Conservation (phyloP, 1,139 yeast genomes). For the Scheffersomyces titani region DNA sequence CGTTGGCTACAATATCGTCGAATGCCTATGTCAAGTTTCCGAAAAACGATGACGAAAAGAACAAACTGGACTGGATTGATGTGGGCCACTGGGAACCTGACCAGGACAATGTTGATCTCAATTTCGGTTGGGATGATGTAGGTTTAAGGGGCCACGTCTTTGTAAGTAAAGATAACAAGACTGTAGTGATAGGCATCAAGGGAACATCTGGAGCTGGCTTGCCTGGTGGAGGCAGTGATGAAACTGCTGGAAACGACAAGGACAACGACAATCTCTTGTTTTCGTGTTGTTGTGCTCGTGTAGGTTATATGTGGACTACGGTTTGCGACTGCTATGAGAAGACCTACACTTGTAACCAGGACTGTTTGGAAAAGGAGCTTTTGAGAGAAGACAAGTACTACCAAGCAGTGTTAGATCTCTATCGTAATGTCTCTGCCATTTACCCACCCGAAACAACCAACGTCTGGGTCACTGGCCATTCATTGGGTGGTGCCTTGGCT, state of each 20-base stretch:
- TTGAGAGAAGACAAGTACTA: constrained; percentile 78
- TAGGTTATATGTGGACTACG: constrained; percentile 89
- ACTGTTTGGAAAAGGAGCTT: constrained; percentile 79
- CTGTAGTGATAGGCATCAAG: constrained; percentile 80
- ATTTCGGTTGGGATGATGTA: constrained; percentile 83
- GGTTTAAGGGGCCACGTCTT: constrained; percentile 93
- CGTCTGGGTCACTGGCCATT: constrained; percentile 95
- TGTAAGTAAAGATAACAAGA: constrained; percentile 59
- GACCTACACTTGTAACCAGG: constrained; percentile 86
- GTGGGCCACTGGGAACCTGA: constrained; percentile 62
- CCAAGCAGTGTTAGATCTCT: constrained; percentile 76
- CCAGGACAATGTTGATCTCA: constrained; percentile 31
- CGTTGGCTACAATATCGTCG: constrained; percentile 83
- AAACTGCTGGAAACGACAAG: constrained; percentile 80
- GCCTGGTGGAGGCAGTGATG: constrained; percentile 72
- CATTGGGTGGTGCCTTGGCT: constrained; percentile 89
- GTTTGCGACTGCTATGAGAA: constrained; percentile 92
- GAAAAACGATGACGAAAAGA: constrained; percentile 55
- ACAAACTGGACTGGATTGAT: constrained; percentile 77
- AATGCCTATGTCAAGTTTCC: constrained; percentile 89
- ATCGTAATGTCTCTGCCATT: constrained; percentile 63
- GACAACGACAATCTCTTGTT: constrained; percentile 84
- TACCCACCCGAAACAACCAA: constrained; percentile 66
- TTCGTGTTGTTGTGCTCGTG: constrained; percentile 95
- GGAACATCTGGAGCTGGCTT: constrained; percentile 91